phyloP scores from a whole-genome alignment of 2,329 filamentous ascomycete species.

The Nemania sp. region DNA sequence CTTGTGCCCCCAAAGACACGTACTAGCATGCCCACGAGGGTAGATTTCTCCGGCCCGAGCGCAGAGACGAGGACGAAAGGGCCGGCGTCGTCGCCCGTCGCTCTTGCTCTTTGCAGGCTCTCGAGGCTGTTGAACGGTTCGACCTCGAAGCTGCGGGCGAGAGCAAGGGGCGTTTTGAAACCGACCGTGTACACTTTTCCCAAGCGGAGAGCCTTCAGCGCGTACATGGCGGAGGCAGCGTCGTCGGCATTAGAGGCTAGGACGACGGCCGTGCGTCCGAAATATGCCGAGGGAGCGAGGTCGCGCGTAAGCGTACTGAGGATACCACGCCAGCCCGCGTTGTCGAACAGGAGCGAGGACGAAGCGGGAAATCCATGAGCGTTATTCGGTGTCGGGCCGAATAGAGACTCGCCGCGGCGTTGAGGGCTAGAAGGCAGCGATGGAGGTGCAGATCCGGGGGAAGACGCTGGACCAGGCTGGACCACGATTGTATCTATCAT shows the following conservation, averaged over 20 bases:
- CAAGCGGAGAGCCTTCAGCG: slow-evolving; percentile 74
- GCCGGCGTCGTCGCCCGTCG: slow-evolving; percentile 55
- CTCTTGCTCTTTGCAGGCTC: slow-evolving; percentile 58
- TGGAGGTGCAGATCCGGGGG: slow-evolving; percentile 50
- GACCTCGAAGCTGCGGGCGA: slow-evolving; percentile 70
- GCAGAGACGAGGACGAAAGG: slow-evolving; percentile 84
- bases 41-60: slow-evolving; percentile 75
- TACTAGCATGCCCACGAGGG: slow-evolving; percentile 76
- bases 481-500: slow-evolving; percentile 82
- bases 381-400: slow-evolving; percentile 14
- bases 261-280: slow-evolving; percentile 74
- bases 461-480: slow-evolving; percentile 51
- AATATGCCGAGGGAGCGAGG: slow-evolving; percentile 81
- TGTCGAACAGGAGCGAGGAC: slow-evolving; percentile 72
- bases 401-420: slow-evolving; percentile 41
- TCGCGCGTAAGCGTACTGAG: slow-evolving; percentile 79
- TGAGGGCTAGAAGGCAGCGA: slow-evolving; percentile 56
- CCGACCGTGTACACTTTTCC: slow-evolving; percentile 84
- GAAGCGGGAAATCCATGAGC: slow-evolving; percentile 49
- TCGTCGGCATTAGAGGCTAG: slow-evolving; percentile 74
- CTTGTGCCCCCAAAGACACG: slow-evolving; percentile 66
- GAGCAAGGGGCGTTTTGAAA: slow-evolving; percentile 66
- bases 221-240: slow-evolving; percentile 78
- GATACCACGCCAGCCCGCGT: slow-evolving; percentile 85
- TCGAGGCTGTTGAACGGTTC: slow-evolving; percentile 82